Evolutionary conservation across 148 eudicot genomes (phyloP).

Genomic region (Arctostaphylos glauca): DNA sequence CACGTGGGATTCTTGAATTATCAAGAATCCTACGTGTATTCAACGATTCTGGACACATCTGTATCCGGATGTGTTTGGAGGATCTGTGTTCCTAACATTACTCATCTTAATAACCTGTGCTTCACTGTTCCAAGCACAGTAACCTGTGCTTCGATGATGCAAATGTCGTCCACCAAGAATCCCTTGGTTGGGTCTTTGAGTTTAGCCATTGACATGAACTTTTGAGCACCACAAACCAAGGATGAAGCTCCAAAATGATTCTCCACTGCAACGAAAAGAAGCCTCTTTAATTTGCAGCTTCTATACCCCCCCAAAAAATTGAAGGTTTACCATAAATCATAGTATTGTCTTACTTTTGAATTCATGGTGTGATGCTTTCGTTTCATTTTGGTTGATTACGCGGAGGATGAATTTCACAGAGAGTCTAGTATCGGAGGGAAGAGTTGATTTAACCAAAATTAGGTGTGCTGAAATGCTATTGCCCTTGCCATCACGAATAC

Average conservation of each 20-base stretch:
- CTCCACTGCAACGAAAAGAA: not conserved
- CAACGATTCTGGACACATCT: too few species aligned
- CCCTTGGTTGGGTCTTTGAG: slow-evolving; percentile 17
- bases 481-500: slow-evolving; percentile 1
- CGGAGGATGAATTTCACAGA: slow-evolving; percentile 9
- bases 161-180: not conserved
- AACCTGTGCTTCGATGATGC: slow-evolving; percentile 14
- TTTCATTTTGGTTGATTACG: not conserved
- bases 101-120: too few species aligned
- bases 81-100: too few species aligned
- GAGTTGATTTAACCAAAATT: not conserved
- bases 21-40: too few species aligned
- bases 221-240: slow-evolving; percentile 6
- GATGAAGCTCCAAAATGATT: slow-evolving; percentile 13
- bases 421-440: slow-evolving; percentile 10
- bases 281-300: too few species aligned
- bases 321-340: not conserved
- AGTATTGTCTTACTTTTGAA: not conserved
- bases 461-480: slow-evolving; percentile 10
- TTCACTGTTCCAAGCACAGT: slow-evolving; percentile 7
- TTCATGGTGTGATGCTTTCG: not conserved
- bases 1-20: too few species aligned
- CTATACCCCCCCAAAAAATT: not conserved
- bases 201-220: slow-evolving; percentile 13
- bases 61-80: too few species aligned